phyloP scores from a whole-genome alignment of 2,329 filamentous ascomycete genomes.

The Penicillium sumatraense region DNA sequence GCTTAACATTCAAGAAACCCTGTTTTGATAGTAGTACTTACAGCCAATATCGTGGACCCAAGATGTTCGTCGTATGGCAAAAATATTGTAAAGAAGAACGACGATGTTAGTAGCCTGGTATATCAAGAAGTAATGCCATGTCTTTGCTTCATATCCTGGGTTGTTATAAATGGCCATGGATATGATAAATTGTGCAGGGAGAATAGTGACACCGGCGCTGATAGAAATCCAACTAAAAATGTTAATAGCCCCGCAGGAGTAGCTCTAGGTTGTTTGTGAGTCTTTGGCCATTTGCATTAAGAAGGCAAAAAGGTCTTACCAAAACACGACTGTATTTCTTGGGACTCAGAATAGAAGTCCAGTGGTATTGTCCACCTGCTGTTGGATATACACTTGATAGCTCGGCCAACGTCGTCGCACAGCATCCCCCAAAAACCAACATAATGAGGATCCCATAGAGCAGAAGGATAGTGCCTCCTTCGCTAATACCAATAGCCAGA shows the following conservation, averaged over 20 bases:
- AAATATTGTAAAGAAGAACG: conserved; percentile 27
- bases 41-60: conserved; percentile 25
- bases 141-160: conserved; percentile 17
- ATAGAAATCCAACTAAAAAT: conserved; percentile 31
- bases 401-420: conserved; percentile 28
- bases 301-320: not conserved
- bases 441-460: conserved; percentile 34
- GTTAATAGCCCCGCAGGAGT: conserved; percentile 28
- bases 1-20: too few species aligned
- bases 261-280: conserved; percentile 20
- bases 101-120: conserved; percentile 27
- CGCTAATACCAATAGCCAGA: conserved; percentile 23
- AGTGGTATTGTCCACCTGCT: conserved; percentile 36
- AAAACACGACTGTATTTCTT: conserved; percentile 27
- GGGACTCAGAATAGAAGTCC: conserved; percentile 32
- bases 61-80: conserved; percentile 8
- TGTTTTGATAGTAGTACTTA: conserved; percentile 9
- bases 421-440: not conserved
- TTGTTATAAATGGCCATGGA: conserved; percentile 20
- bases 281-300: not conserved
- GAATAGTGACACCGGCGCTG: conserved; percentile 25
- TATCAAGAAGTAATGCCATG: conserved; percentile 30
- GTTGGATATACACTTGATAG: conserved; percentile 35
- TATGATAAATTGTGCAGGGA: conserved; percentile 25
- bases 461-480: conserved; percentile 27